Evolutionary conservation across 345 rosid species (phyloP), one percentile per base, ranked within the genome.

Genomic region (Jatropha curcas): DNA sequence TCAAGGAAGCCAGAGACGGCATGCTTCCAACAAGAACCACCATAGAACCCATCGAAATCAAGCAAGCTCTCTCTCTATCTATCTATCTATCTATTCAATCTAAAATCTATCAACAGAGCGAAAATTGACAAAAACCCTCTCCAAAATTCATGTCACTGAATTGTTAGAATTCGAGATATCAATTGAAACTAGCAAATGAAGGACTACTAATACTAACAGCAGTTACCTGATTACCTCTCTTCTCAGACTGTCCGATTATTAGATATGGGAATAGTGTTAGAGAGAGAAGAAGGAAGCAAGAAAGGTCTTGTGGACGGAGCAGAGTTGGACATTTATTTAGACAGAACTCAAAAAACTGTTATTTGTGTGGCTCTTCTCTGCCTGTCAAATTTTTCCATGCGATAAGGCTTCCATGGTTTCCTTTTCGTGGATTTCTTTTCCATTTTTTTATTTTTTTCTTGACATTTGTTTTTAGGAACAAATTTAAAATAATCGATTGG

Each of bases 1-100:
- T 82, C 63, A 85, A 80, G 25, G 96, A 90, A 78, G 92, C 92
- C 59, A 86, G 67, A 58, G 98, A 87, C 65, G 97, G 91, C 93
- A 90, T 87, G 78, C 87, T 84, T 62, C 97, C 98, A 22, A 88
- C 90, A 58, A 89, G 85, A 58, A 91, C 88, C 61, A 90, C 82
- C 88, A 84, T 88, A 61, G 87, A 86, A 57, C 75, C 83, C 93
- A 79, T 80, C 80, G 63, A 39, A 33, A 20, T n/a, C 53, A 37
- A 56, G 65, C 48, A 57, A 27, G 13, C 27, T 64, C 28, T 68
- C 73, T 65, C 51, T n/a, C n/a, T n/a, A n/a, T n/a, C n/a, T n/a
- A n/a, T n/a, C n/a, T n/a, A n/a, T n/a, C n/a, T n/a, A n/a, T n/a
- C n/a, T n/a, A n/a, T n/a, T n/a, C n/a, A n/a, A n/a, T n/a, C n/a